phyloP scores from a whole-genome alignment of 257 asterid species.

The Thymus mandschuricus region DNA sequence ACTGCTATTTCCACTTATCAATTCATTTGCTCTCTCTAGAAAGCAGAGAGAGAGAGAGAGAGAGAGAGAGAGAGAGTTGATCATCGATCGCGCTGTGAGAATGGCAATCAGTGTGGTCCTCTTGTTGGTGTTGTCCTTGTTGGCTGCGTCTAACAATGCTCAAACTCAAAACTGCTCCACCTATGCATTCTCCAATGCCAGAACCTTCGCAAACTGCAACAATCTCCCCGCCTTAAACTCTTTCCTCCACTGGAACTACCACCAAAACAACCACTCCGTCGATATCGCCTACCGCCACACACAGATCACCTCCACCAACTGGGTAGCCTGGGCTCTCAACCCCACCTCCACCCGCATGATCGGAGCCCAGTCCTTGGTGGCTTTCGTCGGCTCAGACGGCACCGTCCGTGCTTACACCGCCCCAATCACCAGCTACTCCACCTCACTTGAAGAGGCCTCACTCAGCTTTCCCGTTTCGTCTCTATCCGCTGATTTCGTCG shows the following conservation, averaged over 20 bases:
- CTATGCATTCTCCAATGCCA: neutral
- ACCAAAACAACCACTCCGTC: slow-evolving; percentile 1
- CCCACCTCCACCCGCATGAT: slow-evolving; percentile 41
- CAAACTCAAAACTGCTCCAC: slow-evolving; percentile 44
- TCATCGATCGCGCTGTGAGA: neutral
- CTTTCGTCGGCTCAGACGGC: slow-evolving; percentile 44
- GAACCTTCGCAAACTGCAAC: slow-evolving; percentile 3
- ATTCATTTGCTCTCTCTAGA: neutral
- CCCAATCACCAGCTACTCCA: slow-evolving; percentile 24
- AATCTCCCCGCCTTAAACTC: slow-evolving; percentile 9
- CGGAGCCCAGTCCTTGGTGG: slow-evolving; percentile 70
- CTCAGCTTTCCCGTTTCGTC: slow-evolving; percentile 64
- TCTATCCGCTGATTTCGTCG: slow-evolving; percentile 39
- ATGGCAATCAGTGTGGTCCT: too few species aligned
- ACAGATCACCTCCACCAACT: slow-evolving; percentile 29
- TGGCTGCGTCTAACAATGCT: slow-evolving; percentile 21
- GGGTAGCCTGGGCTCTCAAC: slow-evolving; percentile 77
- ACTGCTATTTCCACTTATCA: too few species aligned
- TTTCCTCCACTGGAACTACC: slow-evolving; percentile 29
- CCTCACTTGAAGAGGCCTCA: slow-evolving; percentile 29
- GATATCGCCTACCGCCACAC: slow-evolving; percentile 30
- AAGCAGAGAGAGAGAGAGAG: too few species aligned
- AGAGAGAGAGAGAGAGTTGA: too few species aligned
- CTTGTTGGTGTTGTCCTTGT: neutral
- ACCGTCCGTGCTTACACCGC: slow-evolving; percentile 47